Base-by-base conservation (phyloP, 164 flowering plant genomes). In the Cinnamomum chago region DNA sequence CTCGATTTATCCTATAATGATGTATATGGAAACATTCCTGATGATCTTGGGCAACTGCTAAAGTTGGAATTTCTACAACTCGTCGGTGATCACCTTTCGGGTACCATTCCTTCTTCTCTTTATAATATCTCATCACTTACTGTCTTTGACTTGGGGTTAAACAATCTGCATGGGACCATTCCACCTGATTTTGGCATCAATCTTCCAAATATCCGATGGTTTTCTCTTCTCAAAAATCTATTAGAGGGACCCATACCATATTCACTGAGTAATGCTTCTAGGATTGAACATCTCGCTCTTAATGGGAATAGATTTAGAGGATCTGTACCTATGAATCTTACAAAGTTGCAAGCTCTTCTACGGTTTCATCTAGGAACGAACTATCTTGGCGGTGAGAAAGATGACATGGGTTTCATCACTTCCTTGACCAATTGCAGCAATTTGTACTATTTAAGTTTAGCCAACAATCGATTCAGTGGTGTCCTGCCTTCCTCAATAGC, bases 401-500 rank as follows among this genome's bases (percentile, higher is more conserved):
- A 20, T 62, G 65, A 23, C 25, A 9, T 55, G 60, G 2, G 1
- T 18, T 55, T 55, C 60, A 55, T 55, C 60, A 18, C 60, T 14
- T 18, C 60, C 20, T 22, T 62, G 2, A 62, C 65, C 24, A 62
- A 62, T 62, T 62, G 65, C n/a, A 62, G 65, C 7, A 22, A 23
- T 23, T 22, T 62, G n/a, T 1, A 7, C 0, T 1, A 23, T 20
- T 2, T 62, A 20, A 27, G 0, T 22, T 2, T 22, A 15, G 5
- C 1, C 0, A n/a, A 3, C 0, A 62, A 62, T 6, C 65, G 12
- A 9, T 62, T 62, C 25, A 20, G 1, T 23, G 65, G 25, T 3
- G 65, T 5, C 10, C 20, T 62, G 24, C 87, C 85, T 0, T 3
- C 10, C 1, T 68, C 76, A 2, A 72, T 81, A 30, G 74, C 64